Conservation (phyloP, 2,329 filamentous ascomycete genomes). For the Diaporthe amygdali region DNA sequence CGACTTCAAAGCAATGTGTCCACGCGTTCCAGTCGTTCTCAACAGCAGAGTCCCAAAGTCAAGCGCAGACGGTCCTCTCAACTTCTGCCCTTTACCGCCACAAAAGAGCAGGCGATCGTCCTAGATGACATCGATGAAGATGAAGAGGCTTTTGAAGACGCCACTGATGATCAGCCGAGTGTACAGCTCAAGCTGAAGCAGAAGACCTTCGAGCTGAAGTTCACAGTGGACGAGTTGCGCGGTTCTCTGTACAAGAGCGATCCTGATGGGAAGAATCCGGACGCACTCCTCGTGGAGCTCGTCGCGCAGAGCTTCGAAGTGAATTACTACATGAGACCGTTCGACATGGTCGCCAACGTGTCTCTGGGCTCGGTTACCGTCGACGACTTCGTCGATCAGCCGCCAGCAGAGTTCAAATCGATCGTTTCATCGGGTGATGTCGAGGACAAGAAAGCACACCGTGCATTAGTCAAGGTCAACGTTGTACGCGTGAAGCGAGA, state of each 20-base stretch:
- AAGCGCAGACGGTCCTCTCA: conserved; percentile 63
- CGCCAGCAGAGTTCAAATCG: conserved; percentile 90
- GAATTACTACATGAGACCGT: conserved; percentile 85
- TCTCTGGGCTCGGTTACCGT: conserved; percentile 85
- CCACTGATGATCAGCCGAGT: conserved; percentile 59
- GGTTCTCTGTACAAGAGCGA: conserved; percentile 91
- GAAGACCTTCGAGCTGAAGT: conserved; percentile 93
- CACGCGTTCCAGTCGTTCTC: conserved; percentile 20
- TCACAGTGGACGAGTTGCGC: conserved; percentile 91
- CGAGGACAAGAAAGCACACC: conserved; percentile 75
- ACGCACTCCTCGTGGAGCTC: conserved; percentile 86
- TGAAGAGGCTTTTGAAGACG: conserved; percentile 71
- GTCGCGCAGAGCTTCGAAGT: conserved; percentile 89
- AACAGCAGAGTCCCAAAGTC: conserved; percentile 37
- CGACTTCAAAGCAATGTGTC: conserved; percentile 53
- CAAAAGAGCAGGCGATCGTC: conserved; percentile 75
- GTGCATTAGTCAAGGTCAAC: conserved; percentile 86
- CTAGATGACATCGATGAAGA: conserved; percentile 77
- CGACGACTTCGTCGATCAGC: conserved; percentile 93
- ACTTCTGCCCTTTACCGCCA: conserved; percentile 64
- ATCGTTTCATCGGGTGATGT: conserved; percentile 86
- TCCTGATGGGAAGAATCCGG: conserved; percentile 74
- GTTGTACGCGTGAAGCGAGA: conserved; percentile 88
- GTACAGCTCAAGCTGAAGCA: conserved; percentile 78
- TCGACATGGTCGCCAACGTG: conserved; percentile 92